Evolutionary conservation across 148 eudicot species (phyloP), one percentile per base, ranked within the genome.

Genomic region (Tetragonia tetragonoides): DNA sequence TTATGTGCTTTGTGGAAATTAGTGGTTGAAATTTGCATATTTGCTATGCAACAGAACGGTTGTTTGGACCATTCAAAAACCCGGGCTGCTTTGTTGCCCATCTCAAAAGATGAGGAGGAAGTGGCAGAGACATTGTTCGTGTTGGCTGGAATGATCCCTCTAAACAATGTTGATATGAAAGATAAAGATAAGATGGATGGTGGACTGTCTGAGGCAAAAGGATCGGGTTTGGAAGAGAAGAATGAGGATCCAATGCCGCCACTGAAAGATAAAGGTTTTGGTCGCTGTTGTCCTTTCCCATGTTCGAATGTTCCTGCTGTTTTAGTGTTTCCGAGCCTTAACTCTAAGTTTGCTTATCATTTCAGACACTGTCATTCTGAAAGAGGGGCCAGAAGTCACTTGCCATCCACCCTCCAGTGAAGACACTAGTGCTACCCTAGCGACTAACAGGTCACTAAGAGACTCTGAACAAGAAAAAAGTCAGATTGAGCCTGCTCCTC

Each of bases 41-140:
- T 70, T 70, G n/a, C 40, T 82, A 57, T 75, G 81, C 87, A 80
- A 86, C 81, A 79, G 72, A 63, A 71, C 37, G 81, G 70, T 61
- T 67, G 56, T 64, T 39, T 73, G 3, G 76, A 78, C 23, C 71
- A 60, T 21, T 76, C 75, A 34, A 15, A 53, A 34, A 75, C 47
- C 63, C 53, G 18, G 47, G 63, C 59, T 64, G 54, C 41, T 66
- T 60, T 76, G 16, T 84, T 72, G 73, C 70, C 70, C 24, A 79
- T 91, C 70, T 83, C 93, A 38, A 91, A 88, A 85, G 96, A 91
- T 53, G 98, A 91, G 77, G 88, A 88, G 85, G 98, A 93, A 87
- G 98, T 88, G 77, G 96, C 86, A 3, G 92, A 93, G 81, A 84
- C 96, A 76, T 81, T 93, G 72, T 85, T 76, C 68, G 90, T 96